Percentiles rank a stretch among this genome's conserved stretches.
These are phyloP conservation scores for Plenodomus biglobosus DNA, from an alignment of 2,329 filamentous ascomycete genomes.

Conservation along the genomic window DNA sequence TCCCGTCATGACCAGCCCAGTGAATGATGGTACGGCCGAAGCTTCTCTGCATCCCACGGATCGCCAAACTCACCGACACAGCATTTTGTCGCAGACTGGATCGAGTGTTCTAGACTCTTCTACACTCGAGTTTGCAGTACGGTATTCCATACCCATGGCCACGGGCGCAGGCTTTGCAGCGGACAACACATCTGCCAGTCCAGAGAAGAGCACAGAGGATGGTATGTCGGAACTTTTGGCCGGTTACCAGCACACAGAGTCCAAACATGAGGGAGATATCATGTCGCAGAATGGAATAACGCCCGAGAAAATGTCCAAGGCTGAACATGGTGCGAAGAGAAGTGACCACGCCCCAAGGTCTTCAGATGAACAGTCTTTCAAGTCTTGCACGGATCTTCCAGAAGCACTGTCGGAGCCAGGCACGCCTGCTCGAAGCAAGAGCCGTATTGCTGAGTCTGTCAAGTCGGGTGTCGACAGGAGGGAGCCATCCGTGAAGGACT, in stretches of 20 bases:
- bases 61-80: conserved; percentile 16
- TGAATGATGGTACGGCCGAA: neutral
- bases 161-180: conserved; percentile 14
- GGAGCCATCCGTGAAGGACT: conserved; percentile 17
- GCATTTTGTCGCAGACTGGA: conserved; percentile 28
- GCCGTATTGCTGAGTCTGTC: conserved; percentile 13
- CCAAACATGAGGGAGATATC: conserved; percentile 17
- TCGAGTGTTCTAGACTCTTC: conserved; percentile 35
- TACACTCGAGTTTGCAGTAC: conserved; percentile 34
- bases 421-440: conserved; percentile 2
- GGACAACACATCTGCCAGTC: conserved; percentile 9
- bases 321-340: conserved; percentile 12
- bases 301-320: neutral
- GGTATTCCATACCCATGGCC: conserved; percentile 34
- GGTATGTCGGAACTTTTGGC: conserved; percentile 38
- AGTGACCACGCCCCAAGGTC: conserved; percentile 32
- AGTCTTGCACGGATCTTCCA: conserved; percentile 30
- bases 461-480: conserved; percentile 14
- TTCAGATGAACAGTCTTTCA: conserved; percentile 40
- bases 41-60: conserved; percentile 1
- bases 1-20: neutral
- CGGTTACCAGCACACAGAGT: conserved; percentile 34
- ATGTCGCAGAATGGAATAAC: neutral
- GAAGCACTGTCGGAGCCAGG: conserved; percentile 7
- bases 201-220: conserved; percentile 28